Percentiles rank a stretch among this genome's conserved stretches.
phyloP scores from a whole-genome alignment of 331 rosid species.

The Pyrus hybrid region DNA sequence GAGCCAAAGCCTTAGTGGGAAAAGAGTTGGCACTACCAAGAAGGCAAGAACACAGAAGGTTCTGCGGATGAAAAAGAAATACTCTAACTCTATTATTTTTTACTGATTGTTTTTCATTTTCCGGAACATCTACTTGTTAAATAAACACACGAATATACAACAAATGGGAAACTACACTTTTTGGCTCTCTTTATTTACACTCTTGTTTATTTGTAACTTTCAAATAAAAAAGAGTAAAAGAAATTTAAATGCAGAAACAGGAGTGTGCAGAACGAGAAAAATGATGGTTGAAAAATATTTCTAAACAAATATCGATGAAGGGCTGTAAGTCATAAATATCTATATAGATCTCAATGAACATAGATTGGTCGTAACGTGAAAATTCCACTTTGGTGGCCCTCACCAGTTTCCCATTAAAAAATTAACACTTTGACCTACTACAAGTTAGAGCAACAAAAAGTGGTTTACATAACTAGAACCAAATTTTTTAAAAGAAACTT shows the following conservation, averaged over 20 bases:
- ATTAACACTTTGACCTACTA: not conserved
- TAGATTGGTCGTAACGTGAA: constrained; percentile 7
- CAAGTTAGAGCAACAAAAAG: too few species aligned
- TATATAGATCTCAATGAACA: constrained; percentile 12
- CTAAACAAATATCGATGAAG: not conserved
- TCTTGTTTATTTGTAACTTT: not conserved
- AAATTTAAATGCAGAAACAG: too few species aligned
- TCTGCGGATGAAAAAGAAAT: not conserved
- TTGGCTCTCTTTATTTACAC: too few species aligned
- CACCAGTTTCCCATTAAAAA: not conserved
- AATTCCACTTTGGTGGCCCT: constrained; percentile 22
- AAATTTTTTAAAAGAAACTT: not conserved
- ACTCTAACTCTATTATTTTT: not conserved
- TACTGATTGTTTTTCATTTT: not conserved
- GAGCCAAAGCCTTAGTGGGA: not conserved
- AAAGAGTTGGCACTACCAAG: not conserved
- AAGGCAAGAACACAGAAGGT: not conserved
- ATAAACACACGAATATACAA: not conserved
- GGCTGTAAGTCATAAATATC: not conserved
- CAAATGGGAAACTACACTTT: not conserved
- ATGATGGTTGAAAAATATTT: too few species aligned
- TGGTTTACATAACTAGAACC: too few species aligned
- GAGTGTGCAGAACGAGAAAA: too few species aligned
- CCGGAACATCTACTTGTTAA: not conserved
- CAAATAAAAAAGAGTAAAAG: too few species aligned